Conservation (phyloP, 1,284 basidiomycete species). For the Leccinum variabile region DNA sequence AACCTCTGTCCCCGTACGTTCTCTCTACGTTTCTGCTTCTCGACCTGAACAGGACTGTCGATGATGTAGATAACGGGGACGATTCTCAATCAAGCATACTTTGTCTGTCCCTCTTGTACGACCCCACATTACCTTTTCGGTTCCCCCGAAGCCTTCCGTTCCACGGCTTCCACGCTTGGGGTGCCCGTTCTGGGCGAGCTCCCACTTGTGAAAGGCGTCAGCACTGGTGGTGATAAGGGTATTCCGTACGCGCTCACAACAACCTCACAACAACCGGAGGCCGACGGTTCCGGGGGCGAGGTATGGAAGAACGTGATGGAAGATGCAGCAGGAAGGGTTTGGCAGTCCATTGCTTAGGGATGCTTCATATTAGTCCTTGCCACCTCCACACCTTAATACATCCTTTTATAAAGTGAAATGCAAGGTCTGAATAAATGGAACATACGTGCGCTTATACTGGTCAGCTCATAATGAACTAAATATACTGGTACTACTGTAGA, state of each 20-base stretch:
- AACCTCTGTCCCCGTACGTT: constrained; percentile 79
- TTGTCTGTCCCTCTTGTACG: constrained; percentile 78
- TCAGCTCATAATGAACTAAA: no score
- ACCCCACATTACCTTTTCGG: constrained; percentile 82
- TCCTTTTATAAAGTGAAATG: not conserved
- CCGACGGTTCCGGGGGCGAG: constrained; percentile 38
- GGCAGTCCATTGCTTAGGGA: constrained; percentile 31
- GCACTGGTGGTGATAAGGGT: constrained; percentile 75
- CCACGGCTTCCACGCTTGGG: constrained; percentile 59
- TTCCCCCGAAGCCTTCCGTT: constrained; percentile 61
- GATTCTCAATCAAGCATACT: constrained; percentile 90
- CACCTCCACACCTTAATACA: not conserved
- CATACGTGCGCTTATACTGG: no score
- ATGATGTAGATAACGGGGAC: constrained; percentile 76
- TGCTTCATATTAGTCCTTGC: not conserved
- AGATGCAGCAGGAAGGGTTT: constrained; percentile 44
- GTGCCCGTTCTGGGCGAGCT: constrained; percentile 81
- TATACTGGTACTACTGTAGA: no score
- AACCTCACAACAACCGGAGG: constrained; percentile 21
- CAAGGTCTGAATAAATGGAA: no score
- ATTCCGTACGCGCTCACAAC: constrained; percentile 52
- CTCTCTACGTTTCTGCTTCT: not conserved
- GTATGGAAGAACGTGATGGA: constrained; percentile 52
- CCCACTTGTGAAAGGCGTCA: constrained; percentile 80
- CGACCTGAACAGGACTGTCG: not conserved